Evolutionary conservation across 352 stramenopile species (phyloP).

Genomic region (Pythium dissimile): DNA sequence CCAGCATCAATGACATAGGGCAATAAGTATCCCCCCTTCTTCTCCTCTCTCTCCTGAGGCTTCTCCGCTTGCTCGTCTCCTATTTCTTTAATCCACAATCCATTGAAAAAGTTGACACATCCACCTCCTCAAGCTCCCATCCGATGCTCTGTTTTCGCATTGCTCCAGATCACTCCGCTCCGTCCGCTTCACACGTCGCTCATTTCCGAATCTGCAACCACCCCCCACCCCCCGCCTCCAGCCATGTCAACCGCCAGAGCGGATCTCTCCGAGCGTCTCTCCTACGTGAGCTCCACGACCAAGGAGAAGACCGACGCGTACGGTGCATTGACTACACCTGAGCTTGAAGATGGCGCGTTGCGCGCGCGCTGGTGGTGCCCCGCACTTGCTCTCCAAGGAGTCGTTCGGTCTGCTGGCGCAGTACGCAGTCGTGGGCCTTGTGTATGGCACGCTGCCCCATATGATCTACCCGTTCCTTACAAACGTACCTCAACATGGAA

Average conservation of each 20-base stretch:
- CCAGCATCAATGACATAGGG: too few relatives aligned
- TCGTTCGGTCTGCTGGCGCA: slow-evolving; percentile 28
- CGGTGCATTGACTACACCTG: not conserved
- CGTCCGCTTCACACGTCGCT: too few relatives aligned
- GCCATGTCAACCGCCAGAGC: slow-evolving; percentile 19
- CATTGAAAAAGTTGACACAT: too few relatives aligned
- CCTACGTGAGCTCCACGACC: slow-evolving; percentile 22
- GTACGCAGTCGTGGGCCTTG: slow-evolving; percentile 29
- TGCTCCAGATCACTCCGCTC: too few relatives aligned
- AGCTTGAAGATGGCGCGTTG: slow-evolving; percentile 18
- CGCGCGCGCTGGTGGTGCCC: slow-evolving; percentile 20
- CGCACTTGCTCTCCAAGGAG: slow-evolving; percentile 23
- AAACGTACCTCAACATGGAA: slow-evolving; percentile 32
- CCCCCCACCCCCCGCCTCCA: not conserved
- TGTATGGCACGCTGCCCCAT: slow-evolving; percentile 29
- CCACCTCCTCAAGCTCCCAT: too few relatives aligned
- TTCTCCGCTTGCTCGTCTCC: too few relatives aligned
- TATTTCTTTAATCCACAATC: too few relatives aligned
- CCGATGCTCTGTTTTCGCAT: too few relatives aligned
- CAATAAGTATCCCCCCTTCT: too few relatives aligned
- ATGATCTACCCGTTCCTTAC: slow-evolving; percentile 32
- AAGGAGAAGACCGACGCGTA: slow-evolving; percentile 14
- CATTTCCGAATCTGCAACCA: slow-evolving; percentile 14
- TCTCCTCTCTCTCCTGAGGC: too few relatives aligned
- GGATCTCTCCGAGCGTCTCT: slow-evolving; percentile 19